Base-by-base conservation (phyloP, 140 eudicot genomes). In the Flaveria floridana region DNA sequence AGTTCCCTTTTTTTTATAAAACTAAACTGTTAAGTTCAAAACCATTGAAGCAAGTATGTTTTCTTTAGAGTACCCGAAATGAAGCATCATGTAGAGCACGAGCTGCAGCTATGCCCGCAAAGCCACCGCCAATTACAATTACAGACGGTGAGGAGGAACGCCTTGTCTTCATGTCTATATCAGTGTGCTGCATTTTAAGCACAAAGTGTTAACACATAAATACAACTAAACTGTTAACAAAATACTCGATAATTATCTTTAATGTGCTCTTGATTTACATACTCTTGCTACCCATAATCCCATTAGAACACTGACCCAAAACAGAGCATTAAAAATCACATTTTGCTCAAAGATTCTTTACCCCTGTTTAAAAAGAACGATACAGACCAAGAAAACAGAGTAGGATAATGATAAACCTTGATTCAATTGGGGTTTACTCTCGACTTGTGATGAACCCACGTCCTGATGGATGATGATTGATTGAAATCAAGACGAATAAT, bases 81-180 rank as follows among this genome's bases (percentile, higher is more conserved):
- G 99, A 95, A 66, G 99, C 99, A 68, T 95, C 99, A 46, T 88
- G 83, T 28, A 95, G 95, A 37, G 97, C 88, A 28, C 97, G 90
- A 4, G 99, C 99, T 53, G 99, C 97, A 12, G 95, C 85, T 76
- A 95, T 80, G 58, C 99, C 99, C 67, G 97, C 99, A 72, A 91
- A 44, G 39, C 99, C 99, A 79, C 89, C 89, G 44, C 99, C 99
- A 8, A 95, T 86, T 63, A 95, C 89, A 2, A 95, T 87, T n/a
- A 95, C 99, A 68, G 96, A 91, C 16, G 99, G 97, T 14, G 99
- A 85, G 7, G 71, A 65, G 4, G 82, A 21, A 21, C 30, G 72
- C 77, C 81, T 84, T 73, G 86, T 82, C 56, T 82, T 84, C 37
- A 67, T 81, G 52, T 48, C 76, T 58, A 85, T 65, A 75, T 48